Percentiles rank a stretch among this genome's conserved stretches.
Evolutionary conservation across 768 basidiomycete genomes (phyloP).

Genomic region (Amanita thiersii): DNA sequence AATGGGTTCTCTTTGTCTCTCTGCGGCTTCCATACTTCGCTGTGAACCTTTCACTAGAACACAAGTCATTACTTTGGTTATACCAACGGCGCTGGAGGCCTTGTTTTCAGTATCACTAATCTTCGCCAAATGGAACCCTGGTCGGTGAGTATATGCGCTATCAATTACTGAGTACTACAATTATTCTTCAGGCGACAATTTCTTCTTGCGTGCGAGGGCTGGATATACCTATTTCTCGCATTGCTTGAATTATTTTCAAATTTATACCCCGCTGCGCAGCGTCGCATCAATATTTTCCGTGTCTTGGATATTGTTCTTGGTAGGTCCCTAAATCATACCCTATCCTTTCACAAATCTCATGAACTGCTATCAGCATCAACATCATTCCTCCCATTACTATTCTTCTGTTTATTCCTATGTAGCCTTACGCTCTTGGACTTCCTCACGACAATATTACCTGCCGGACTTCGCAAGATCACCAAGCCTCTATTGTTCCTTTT

Average conservation of each 20-base stretch:
- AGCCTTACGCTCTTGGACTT: constrained; percentile 46
- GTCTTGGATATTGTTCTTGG: constrained; percentile 54
- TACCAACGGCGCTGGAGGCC: constrained; percentile 58
- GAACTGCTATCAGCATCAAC: constrained; percentile 30
- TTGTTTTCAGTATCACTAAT: constrained; percentile 49
- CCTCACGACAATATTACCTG: constrained; percentile 43
- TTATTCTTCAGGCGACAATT: constrained; percentile 37
- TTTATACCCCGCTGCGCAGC: constrained; percentile 41
- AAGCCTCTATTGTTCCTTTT: constrained; percentile 39
- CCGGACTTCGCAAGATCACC: constrained; percentile 33
- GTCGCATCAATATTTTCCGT: constrained; percentile 37
- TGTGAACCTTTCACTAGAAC: constrained; percentile 44
- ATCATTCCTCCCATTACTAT: constrained; percentile 59
- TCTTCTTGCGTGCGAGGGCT: constrained; percentile 54
- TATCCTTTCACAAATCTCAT: neutral
- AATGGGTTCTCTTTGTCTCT: constrained; percentile 59
- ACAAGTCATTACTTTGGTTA: constrained; percentile 43
- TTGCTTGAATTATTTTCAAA: constrained; percentile 56
- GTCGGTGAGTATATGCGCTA: constrained; percentile 29
- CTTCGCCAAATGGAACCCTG: constrained; percentile 36
- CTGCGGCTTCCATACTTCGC: constrained; percentile 62
- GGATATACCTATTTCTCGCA: constrained; percentile 49
- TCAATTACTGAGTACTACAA: neutral
- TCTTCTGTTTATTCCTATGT: constrained; percentile 38
- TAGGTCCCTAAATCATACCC: constrained; percentile 22